Evolutionary conservation across 768 basidiomycete genomes (phyloP), one percentile per base, ranked within the genome.

Genomic region (Erythrobasidium yunnanense): DNA sequence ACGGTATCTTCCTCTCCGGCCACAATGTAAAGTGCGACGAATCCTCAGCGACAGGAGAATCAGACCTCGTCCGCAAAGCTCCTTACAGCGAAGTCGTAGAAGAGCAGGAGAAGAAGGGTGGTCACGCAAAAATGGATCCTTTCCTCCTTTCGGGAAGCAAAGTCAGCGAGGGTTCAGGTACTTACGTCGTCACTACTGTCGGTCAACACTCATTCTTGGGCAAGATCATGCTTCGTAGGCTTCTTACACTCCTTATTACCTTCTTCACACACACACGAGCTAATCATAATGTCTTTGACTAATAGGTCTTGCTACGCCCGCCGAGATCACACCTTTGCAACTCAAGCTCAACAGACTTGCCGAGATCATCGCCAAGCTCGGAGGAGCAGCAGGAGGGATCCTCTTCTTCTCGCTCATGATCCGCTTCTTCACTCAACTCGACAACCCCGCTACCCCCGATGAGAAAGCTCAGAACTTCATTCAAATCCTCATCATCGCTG

Each of bases 11-110:
- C 78, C 78, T 99, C 29, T 79, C 83, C 6, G 93, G 95, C 22
- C 89, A 97, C 77, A 90, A 90, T 70, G 86, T 96, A 71, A 86
- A 83, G 73, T 96, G 92, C 75, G 95, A 99, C 73, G 95, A 97
- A 76, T 90, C 88, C 25, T 88, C 89, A 22, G 90, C 91, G 46
- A 97, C 95, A 0, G 95, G 93, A 70, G 95, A 99, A 78, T 88
- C 87, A 6, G 92, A 99, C 76, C 86, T 91, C 17, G 91, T 99
- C 76, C 86, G 85, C 75, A 99, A 99, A 77, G 74, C 84, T 18
- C 70, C 87, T 0, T 95, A 86, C 76, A 82, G 83, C 22, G 86
- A 90, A 42, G 73, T 53, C 54, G 73, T 69, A 67, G 73, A 66
- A 72, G 75, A 73, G 67, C 70, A 51, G 25, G 71, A 75, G 2